Evolutionary conservation across 192 early-diverging fungal genomes (phyloP).

Genomic region (Diversispora epigaea): DNA sequence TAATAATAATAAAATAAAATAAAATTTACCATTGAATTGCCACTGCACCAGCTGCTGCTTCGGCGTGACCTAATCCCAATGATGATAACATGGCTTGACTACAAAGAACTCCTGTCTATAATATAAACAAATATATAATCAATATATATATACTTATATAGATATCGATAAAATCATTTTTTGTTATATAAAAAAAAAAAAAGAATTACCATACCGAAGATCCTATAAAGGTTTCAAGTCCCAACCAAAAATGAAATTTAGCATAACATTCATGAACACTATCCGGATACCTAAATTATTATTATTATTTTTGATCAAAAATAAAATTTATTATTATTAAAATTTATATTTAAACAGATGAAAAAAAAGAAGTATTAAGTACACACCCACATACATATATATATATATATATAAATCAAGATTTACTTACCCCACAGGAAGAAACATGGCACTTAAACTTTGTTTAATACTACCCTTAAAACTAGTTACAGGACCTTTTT

Average conservation of each 20-base stretch:
- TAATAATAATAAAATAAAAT: background rate
- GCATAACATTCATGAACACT: slow-evolving; percentile 59
- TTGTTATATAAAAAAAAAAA: background rate
- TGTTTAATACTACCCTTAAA: slow-evolving; percentile 37
- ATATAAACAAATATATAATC: slow-evolving; percentile 15
- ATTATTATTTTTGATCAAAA: background rate
- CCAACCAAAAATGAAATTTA: slow-evolving; percentile 58
- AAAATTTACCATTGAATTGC: slow-evolving; percentile 59
- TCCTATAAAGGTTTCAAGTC: slow-evolving; percentile 63
- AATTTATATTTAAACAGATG: too few relatives aligned
- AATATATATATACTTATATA: background rate
- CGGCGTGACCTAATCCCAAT: slow-evolving; percentile 52
- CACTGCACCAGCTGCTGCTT: slow-evolving; percentile 60
- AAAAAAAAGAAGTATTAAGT: background rate
- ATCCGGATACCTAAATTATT: slow-evolving; percentile 49
- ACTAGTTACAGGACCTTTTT: slow-evolving; percentile 20
- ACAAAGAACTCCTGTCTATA: slow-evolving; percentile 62
- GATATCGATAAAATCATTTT: background rate
- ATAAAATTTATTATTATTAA: too few relatives aligned
- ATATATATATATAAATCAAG: background rate
- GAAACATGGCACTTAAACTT: slow-evolving; percentile 55
- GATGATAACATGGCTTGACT: slow-evolving; percentile 66
- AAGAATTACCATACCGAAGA: slow-evolving; percentile 46
- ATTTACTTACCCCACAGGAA: slow-evolving; percentile 51
- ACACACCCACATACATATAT: too few relatives aligned